A percentile compares a stretch with the other conserved stretches of the same genome.
Evolutionary conservation across 2,329 filamentous ascomycete species (phyloP).

Genomic region (Claviceps digitariae): DNA sequence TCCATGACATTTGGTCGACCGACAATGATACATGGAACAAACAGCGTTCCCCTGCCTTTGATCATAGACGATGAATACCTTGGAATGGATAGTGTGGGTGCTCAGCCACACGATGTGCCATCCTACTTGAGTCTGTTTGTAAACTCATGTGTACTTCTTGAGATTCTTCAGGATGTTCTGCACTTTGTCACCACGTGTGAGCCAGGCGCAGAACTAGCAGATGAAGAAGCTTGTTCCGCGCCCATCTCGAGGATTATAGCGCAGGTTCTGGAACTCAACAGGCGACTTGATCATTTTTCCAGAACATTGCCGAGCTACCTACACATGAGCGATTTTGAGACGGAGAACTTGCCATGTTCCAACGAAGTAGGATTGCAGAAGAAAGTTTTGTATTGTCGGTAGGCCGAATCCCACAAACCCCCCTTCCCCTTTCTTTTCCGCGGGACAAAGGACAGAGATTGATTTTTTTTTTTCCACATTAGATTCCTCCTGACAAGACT

Average conservation of each 20-base stretch:
- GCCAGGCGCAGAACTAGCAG: background rate
- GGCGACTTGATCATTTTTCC: constrained; percentile 1
- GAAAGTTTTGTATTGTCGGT: constrained; percentile 3
- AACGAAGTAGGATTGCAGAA: constrained; percentile 2
- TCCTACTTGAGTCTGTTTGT: constrained; percentile 2
- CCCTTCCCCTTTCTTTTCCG: background rate
- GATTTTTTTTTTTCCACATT: background rate
- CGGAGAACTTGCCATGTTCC: background rate
- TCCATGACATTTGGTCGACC: constrained; percentile 5
- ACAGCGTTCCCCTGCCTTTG: background rate
- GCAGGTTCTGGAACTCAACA: constrained; percentile 1
- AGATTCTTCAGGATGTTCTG: constrained; percentile 1
- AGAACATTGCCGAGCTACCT: background rate
- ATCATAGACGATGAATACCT: constrained; percentile 2
- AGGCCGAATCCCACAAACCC: background rate
- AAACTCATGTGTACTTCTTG: background rate
- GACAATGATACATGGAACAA: background rate
- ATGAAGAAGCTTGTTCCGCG: background rate
- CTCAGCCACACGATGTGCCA: background rate
- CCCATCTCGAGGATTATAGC: background rate
- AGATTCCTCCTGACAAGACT: constrained; percentile 3
- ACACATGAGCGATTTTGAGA: background rate
- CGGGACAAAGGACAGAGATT: background rate
- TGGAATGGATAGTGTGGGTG: background rate
- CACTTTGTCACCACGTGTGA: constrained; percentile 1